Percentiles rank a stretch among this genome's conserved stretches.
Conservation (phyloP, 352 stramenopile genomes). For the Peronospora tabacina region DNA sequence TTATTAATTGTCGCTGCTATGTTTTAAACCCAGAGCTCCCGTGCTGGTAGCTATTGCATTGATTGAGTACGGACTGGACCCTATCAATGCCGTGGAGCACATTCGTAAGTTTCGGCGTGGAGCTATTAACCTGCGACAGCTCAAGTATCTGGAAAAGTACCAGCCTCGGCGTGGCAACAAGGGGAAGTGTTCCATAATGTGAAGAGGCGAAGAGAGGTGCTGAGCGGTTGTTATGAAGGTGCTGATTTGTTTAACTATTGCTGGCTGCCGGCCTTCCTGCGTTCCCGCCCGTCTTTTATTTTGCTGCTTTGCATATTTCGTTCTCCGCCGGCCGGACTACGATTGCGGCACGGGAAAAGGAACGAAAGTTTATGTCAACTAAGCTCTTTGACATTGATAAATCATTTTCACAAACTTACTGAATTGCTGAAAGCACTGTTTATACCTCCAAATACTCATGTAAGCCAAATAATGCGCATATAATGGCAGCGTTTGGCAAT, state of each 20-base stretch:
- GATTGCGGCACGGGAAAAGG: constrained; percentile 12
- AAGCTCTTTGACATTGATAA: constrained; percentile 10
- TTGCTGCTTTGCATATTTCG: constrained; percentile 26
- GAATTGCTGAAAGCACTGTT: too few relatives aligned
- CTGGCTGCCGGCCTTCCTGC: constrained; percentile 3
- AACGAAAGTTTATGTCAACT: constrained; percentile 11
- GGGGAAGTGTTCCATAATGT: constrained; percentile 83
- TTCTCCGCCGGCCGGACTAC: constrained; percentile 5
- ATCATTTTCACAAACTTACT: constrained; percentile 22
- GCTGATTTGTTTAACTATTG: constrained; percentile 4
- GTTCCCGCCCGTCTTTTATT: constrained; percentile 23
- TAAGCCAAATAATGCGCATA: too few relatives aligned
- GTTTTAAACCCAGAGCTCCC: constrained; percentile 61
- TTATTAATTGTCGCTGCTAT: constrained; percentile 5
- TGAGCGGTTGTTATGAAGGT: neutral
- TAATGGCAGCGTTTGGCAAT: too few relatives aligned
- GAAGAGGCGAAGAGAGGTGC: constrained; percentile 21
- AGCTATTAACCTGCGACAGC: constrained; percentile 96
- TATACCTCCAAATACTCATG: too few relatives aligned
- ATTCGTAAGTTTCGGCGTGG: constrained; percentile 91
- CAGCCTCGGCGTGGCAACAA: constrained; percentile 65
- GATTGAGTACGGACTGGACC: constrained; percentile 94
- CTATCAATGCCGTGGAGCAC: constrained; percentile 95
- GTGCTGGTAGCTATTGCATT: constrained; percentile 97
- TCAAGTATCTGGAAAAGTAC: constrained; percentile 97